phyloP scores from a whole-genome alignment of 2,329 filamentous ascomycete species.

The Tolypocladium pustulatum region DNA sequence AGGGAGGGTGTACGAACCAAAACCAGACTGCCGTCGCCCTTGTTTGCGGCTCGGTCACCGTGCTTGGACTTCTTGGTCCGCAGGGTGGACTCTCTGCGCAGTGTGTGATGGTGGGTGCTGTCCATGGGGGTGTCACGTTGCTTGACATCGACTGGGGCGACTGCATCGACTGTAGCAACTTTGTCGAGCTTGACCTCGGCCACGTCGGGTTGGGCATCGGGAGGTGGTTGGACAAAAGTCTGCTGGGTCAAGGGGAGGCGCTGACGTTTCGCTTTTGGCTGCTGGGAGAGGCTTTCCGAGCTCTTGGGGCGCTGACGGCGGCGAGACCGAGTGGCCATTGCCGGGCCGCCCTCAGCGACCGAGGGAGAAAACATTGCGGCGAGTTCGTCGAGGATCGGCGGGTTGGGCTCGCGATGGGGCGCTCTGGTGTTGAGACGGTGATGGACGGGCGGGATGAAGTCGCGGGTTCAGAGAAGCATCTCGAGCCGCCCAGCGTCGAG shows the following conservation, averaged over 20 bases:
- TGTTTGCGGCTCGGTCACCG: conserved; percentile 48
- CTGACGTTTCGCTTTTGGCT: conserved; percentile 55
- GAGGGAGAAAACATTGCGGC: conserved; percentile 49
- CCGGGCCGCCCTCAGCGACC: conserved; percentile 38
- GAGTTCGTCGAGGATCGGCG: neutral
- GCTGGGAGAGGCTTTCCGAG: conserved; percentile 41
- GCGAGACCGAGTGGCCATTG: conserved; percentile 48
- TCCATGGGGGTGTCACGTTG: conserved; percentile 32
- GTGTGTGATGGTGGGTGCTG: conserved; percentile 20
- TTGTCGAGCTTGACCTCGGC: conserved; percentile 46
- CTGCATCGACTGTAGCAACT: conserved; percentile 25
- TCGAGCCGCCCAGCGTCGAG: conserved; percentile 9
- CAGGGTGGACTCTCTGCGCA: conserved; percentile 45
- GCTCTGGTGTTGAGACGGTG: conserved; percentile 4
- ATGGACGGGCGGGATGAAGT: conserved; percentile 5
- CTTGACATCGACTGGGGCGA: conserved; percentile 29
- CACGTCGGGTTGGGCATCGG: conserved; percentile 40
- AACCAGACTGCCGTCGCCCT: conserved; percentile 57
- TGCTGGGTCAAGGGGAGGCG: conserved; percentile 47
- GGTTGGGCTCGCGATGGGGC: conserved; percentile 6
- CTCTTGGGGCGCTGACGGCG: conserved; percentile 50
- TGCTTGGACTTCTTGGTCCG: conserved; percentile 52
- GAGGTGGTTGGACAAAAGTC: conserved; percentile 35
- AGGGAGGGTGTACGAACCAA: conserved; percentile 42
- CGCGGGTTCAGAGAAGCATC: conserved; percentile 14